Conservation (phyloP, 2,329 filamentous ascomycete species). For the Talaromyces funiculosus region DNA sequence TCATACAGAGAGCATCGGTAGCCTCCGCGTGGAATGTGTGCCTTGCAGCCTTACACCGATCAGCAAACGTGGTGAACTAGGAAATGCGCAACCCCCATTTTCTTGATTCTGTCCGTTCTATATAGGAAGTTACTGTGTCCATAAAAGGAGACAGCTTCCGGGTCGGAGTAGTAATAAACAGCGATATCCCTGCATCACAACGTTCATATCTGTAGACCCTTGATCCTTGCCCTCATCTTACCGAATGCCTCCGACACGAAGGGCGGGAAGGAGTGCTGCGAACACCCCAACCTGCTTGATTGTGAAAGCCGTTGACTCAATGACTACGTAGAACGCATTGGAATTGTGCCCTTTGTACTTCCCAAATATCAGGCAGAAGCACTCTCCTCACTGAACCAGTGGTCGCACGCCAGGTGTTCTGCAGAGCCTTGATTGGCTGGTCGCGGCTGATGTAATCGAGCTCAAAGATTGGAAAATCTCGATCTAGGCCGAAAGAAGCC, state of each 20-base stretch:
- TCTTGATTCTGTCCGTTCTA: neutral
- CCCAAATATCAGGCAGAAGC: neutral
- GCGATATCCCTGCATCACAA: neutral
- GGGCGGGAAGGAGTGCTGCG: neutral
- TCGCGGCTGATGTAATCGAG: neutral
- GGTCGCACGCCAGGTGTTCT: neutral
- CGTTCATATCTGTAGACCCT: neutral
- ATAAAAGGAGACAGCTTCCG: neutral
- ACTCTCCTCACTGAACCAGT: neutral
- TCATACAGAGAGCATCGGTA: neutral
- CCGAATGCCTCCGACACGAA: neutral
- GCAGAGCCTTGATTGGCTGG: neutral
- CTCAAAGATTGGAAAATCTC: neutral
- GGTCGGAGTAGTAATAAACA: neutral
- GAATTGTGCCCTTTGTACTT: neutral
- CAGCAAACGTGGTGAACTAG: neutral
- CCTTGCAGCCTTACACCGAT: constrained; percentile 4
- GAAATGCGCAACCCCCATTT: neutral
- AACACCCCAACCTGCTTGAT: neutral
- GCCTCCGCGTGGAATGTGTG: neutral
- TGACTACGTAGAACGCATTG: neutral
- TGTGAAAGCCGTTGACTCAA: neutral
- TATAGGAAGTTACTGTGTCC: neutral
- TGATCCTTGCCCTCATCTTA: neutral
- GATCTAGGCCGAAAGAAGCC: neutral